Evolutionary conservation across 495 filamentous ascomycete species (phyloP).

Genomic region (Talaromyces stipitatus): DNA sequence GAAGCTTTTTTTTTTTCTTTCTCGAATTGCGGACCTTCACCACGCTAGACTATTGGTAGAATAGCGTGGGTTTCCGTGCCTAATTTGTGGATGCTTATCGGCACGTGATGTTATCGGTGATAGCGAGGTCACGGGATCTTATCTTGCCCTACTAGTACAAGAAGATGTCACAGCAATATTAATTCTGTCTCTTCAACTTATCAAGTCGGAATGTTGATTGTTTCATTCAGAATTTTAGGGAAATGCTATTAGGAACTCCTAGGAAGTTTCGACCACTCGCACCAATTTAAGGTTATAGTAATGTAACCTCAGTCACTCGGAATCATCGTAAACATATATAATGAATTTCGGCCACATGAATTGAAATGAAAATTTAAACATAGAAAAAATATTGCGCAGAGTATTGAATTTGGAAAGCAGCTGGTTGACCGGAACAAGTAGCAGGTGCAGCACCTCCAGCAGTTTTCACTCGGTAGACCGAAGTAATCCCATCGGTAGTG

Average conservation of each 20-base stretch:
- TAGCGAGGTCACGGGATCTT: slow-evolving; percentile 27
- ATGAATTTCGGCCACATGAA: too few species aligned
- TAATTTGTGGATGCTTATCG: background rate
- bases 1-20: slow-evolving; percentile 33
- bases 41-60: slow-evolving; percentile 22
- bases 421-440: slow-evolving; percentile 60
- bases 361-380: slow-evolving; percentile 8
- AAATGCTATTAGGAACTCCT: background rate
- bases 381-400: slow-evolving; percentile 65
- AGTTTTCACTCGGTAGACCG: slow-evolving; percentile 82
- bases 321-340: background rate
- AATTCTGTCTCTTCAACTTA: too few species aligned
- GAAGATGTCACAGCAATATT: background rate
- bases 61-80: slow-evolving; percentile 13
- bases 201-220: too few species aligned
- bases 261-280: too few species aligned
- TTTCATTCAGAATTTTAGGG: background rate
- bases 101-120: slow-evolving; percentile 21
- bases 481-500: slow-evolving; percentile 54
- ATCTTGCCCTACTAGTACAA: slow-evolving; percentile 19
- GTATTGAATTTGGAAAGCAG: slow-evolving; percentile 67
- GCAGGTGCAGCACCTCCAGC: slow-evolving; percentile 71
- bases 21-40: slow-evolving; percentile 29
- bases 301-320: background rate
- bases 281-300: background rate